Base-by-base conservation (phyloP, 768 basidiomycete genomes). In the Heimioporus sp. region DNA sequence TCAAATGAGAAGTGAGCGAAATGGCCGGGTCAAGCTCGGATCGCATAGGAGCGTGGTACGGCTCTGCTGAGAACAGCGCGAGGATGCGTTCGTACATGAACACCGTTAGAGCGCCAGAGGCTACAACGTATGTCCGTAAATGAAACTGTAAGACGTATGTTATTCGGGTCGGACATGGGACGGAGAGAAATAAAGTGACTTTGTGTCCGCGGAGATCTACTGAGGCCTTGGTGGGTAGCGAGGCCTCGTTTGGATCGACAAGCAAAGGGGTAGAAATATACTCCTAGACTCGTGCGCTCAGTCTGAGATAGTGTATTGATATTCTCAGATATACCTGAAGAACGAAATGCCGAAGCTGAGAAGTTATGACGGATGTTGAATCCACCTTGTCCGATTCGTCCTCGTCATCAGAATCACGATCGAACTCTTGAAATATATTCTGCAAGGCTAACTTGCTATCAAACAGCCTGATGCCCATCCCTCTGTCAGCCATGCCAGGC, bases 401-500 rank as follows among this genome's bases (percentile, higher is more conserved):
- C 3, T 81, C 79, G 1, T 81, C 79, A 2, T 79, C 77, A 3
- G 75, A 75, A 17, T 75, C 67, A 15, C 76, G 70, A 55, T 96
- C 95, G 57, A 98, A 98, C 19, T 80, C 80, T 56, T 85, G 78
- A 54, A 98, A 91, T 21, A 98, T 94, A 5, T 66, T 61, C 51
- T 80, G 79, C 52, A 99, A 75, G 31, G 80, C 73, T 12, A 81
- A 80, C 68, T 87, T 87, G 49, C 79, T 86, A 47, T 87, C 82
- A 71, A 99, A 98, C 43, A 99, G 72, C 41, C 94, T 74, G 57
- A 99, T 94, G 2, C 96, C 97, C 79, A 92, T 92, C 12, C 94
- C 97, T 45, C 92, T 81, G 73, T 98, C 95, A 2, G 94, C 87
- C 90, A 99, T 96, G 16, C 93, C 92, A 42, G 97, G 95, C 72